Base-by-base conservation (phyloP, 345 rosid genomes). In the Cardamine chenopodiifolia region DNA sequence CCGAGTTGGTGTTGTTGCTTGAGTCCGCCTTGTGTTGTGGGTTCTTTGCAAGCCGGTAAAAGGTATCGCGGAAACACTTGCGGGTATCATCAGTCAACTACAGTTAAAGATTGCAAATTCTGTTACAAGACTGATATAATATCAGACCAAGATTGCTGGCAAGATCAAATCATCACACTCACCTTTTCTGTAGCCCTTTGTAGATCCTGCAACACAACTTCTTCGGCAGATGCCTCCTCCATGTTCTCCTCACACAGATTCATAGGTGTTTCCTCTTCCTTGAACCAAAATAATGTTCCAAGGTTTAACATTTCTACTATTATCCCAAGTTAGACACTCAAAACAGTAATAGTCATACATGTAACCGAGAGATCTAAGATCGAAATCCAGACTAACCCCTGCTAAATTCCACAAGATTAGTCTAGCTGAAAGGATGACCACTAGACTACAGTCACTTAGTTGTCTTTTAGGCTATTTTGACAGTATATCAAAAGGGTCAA, bases 31-130 rank as follows among this genome's bases (percentile, higher is more conserved):
- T 71, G 45, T 81, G 82, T 69, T 5, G 76, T 1, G 98, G 85
- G 78, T 81, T 83, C 80, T 81, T 82, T 8, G 98, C 93, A 45
- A 93, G 91, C 11, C 98, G 98, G 79, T 93, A 91, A 72, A 93
- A 78, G 20, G 92, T 88, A 78, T 89, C 92, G 29, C 96, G 90
- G 53, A 94, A 84, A 80, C 96, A 88, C 31, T 87, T 85, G 39
- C 97, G 87, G 20, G 90, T 82, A 72, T 82, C 73, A 52, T 86
- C 82, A 28, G 79, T 80, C 75, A 94, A 70, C 98, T 94, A 83
- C 7, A 29, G 10, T 19, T 0, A 14, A 68, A 54, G 2, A 23
- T 4, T 54, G 35, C 23, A 25, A 25, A 2, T 47, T 47, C 11
- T 66, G 60, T 71, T 48, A 62, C 31, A 77, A 57, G 59, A 59